Conservation (phyloP, 192 early-diverging fungal genomes). For the Coemansia sp. region DNA sequence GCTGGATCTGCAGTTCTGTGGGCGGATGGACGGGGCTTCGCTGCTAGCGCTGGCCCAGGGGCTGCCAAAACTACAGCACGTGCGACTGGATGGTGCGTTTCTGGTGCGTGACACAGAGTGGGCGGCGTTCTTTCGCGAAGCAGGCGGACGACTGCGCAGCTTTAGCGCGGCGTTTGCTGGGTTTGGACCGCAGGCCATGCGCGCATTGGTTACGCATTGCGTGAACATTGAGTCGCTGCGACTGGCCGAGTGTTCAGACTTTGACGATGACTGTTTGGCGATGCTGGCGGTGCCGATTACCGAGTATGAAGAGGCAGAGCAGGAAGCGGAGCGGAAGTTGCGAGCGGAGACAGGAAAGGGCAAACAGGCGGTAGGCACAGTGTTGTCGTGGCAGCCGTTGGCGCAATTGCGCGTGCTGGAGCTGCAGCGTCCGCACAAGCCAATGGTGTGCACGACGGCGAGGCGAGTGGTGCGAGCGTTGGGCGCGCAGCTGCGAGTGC, state of each 20-base stretch:
- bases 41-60: constrained; percentile 46
- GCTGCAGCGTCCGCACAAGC: constrained; percentile 23
- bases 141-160: constrained; percentile 56
- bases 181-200: constrained; percentile 57
- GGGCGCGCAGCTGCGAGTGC: constrained; percentile 27
- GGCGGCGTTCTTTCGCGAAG: constrained; percentile 57
- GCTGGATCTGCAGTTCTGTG: constrained; percentile 73
- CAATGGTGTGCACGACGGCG: constrained; percentile 32
- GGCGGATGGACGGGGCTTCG: constrained; percentile 59
- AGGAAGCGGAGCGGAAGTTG: constrained; percentile 35
- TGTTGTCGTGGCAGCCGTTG: constrained; percentile 37
- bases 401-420: constrained; percentile 16
- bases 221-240: constrained; percentile 60
- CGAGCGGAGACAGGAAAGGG: neutral
- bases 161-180: constrained; percentile 62
- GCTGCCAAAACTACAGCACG: constrained; percentile 50
- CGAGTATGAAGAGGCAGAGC: constrained; percentile 31
- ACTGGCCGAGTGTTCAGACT: constrained; percentile 59
- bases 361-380: neutral
- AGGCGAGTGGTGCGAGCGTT: constrained; percentile 25
- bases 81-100: constrained; percentile 72
- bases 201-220: constrained; percentile 60
- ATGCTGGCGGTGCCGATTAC: constrained; percentile 42
- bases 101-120: constrained; percentile 63
- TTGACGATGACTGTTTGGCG: constrained; percentile 56